A percentile compares a stretch with the other conserved stretches of the same genome.
phyloP scores from a whole-genome alignment of 805 yeast species.

The Wickerhamiella siamensis region DNA sequence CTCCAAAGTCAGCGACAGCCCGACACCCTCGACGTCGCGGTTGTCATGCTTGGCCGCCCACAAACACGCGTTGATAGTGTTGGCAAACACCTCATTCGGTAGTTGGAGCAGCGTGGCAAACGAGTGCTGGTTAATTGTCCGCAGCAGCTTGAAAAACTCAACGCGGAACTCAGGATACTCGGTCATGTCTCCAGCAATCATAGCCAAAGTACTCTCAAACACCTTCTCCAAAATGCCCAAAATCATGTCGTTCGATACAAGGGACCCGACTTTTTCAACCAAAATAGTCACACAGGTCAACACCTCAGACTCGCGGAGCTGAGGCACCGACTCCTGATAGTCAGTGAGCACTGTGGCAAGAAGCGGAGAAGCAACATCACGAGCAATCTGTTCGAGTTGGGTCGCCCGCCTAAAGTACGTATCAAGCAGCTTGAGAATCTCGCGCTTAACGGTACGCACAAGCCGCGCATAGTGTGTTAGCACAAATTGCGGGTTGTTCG shows the following conservation, averaged over 20 bases:
- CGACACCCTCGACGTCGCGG: slow-evolving; percentile 90
- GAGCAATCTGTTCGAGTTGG: slow-evolving; percentile 68
- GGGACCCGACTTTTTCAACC: slow-evolving; percentile 71
- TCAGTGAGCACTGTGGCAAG: slow-evolving; percentile 79
- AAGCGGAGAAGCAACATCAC: slow-evolving; percentile 68
- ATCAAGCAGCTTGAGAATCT: slow-evolving; percentile 75
- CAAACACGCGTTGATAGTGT: slow-evolving; percentile 81
- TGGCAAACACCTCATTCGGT: slow-evolving; percentile 83
- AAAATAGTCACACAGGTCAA: slow-evolving; percentile 86
- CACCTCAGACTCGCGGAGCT: slow-evolving; percentile 96
- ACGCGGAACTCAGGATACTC: slow-evolving; percentile 97
- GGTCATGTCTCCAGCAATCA: slow-evolving; percentile 90
- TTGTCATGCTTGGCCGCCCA: slow-evolving; percentile 99
- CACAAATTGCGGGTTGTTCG: slow-evolving; percentile 65
- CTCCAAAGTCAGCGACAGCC: slow-evolving; percentile 71
- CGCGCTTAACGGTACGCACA: slow-evolving; percentile 90
- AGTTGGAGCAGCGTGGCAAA: slow-evolving; percentile 76
- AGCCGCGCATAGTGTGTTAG: slow-evolving; percentile 94
- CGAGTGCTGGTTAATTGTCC: slow-evolving; percentile 72
- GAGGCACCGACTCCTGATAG: slow-evolving; percentile 77
- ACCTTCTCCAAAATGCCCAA: slow-evolving; percentile 77
- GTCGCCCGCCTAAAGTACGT: slow-evolving; percentile 80
- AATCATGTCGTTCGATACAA: slow-evolving; percentile 72
- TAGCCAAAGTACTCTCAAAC: slow-evolving; percentile 83
- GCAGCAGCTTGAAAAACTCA: slow-evolving; percentile 79